These are phyloP conservation scores for Pseudocercospora vitis DNA, from an alignment of 2,329 filamentous ascomycete genomes.

Conservation along the genomic window DNA sequence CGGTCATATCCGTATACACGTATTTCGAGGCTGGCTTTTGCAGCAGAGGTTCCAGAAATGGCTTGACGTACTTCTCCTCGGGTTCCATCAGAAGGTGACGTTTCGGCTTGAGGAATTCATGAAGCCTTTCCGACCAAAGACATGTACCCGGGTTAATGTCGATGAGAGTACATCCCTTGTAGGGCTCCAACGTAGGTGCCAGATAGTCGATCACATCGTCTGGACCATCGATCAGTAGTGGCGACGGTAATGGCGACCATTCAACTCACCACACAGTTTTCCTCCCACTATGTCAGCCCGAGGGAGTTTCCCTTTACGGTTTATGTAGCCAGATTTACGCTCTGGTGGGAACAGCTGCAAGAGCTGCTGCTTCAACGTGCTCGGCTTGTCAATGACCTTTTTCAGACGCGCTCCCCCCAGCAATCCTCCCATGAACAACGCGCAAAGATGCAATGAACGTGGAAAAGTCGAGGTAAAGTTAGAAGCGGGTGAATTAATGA, in stretches of 20 bases:
- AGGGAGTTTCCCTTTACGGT: background rate
- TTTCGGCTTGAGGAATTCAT: slow-evolving; percentile 72
- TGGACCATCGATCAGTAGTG: slow-evolving; percentile 31
- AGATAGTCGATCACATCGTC: slow-evolving; percentile 71
- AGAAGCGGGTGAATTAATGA: background rate
- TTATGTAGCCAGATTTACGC: too few species aligned
- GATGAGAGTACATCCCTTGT: slow-evolving; percentile 78
- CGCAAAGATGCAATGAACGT: background rate
- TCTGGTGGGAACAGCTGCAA: background rate
- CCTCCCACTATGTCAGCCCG: slow-evolving; percentile 27
- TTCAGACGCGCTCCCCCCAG: background rate
- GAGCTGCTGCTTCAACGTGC: background rate
- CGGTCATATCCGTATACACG: slow-evolving; percentile 45
- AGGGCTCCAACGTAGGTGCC: slow-evolving; percentile 65
- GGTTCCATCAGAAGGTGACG: slow-evolving; percentile 82
- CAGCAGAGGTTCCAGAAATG: slow-evolving; percentile 56
- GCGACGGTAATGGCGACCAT: background rate
- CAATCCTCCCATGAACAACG: slow-evolving; percentile 5
- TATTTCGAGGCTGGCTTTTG: slow-evolving; percentile 44
- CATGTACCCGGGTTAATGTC: slow-evolving; percentile 82
- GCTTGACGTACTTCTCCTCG: slow-evolving; percentile 57
- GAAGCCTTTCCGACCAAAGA: slow-evolving; percentile 74
- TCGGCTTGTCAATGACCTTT: background rate
- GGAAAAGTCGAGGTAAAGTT: background rate
- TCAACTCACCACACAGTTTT: slow-evolving; percentile 27